phyloP scores from a whole-genome alignment of 2,329 filamentous ascomycete species.

The Laburnicola sp. region DNA sequence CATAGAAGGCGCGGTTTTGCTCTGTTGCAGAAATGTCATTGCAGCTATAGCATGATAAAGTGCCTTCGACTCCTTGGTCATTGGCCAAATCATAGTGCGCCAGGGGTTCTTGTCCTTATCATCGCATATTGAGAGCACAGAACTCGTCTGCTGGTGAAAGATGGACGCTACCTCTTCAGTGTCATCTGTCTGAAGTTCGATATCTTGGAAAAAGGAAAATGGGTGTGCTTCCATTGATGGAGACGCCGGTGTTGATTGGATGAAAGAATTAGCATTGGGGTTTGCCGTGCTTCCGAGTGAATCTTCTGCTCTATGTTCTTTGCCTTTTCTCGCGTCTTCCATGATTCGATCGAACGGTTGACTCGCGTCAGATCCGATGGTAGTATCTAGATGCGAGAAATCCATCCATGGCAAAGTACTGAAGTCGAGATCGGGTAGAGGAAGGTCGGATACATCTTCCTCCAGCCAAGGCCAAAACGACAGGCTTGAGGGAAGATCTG shows the following conservation, averaged over 20 bases:
- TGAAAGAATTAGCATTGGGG: constrained; percentile 54
- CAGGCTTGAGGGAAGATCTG: not conserved
- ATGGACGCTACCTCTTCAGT: constrained; percentile 63
- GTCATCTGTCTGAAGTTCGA: constrained; percentile 41
- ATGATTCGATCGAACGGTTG: constrained; percentile 3
- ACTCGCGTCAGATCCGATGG: not conserved
- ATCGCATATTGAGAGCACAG: constrained; percentile 69
- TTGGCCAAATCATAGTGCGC: constrained; percentile 68
- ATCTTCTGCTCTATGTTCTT: not conserved
- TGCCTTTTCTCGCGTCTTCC: not conserved
- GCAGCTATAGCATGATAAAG: constrained; percentile 68
- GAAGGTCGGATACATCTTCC: constrained; percentile 1
- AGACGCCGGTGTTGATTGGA: constrained; percentile 29
- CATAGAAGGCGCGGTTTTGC: constrained; percentile 58
- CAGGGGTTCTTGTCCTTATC: constrained; percentile 68
- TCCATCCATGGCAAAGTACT: constrained; percentile 9
- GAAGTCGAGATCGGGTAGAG: constrained; percentile 1
- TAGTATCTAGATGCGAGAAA: constrained; percentile 3
- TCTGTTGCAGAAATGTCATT: constrained; percentile 67
- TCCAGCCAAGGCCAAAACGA: constrained; percentile 7
- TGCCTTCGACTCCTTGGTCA: constrained; percentile 63
- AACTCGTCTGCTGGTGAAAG: constrained; percentile 66
- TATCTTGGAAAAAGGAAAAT: constrained; percentile 2
- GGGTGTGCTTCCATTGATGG: constrained; percentile 8
- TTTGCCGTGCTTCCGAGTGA: not conserved